A percentile compares a stretch with the other conserved stretches of the same genome.
Conservation (phyloP, 768 basidiomycete species). For the Pleurotus tuoliensis region DNA sequence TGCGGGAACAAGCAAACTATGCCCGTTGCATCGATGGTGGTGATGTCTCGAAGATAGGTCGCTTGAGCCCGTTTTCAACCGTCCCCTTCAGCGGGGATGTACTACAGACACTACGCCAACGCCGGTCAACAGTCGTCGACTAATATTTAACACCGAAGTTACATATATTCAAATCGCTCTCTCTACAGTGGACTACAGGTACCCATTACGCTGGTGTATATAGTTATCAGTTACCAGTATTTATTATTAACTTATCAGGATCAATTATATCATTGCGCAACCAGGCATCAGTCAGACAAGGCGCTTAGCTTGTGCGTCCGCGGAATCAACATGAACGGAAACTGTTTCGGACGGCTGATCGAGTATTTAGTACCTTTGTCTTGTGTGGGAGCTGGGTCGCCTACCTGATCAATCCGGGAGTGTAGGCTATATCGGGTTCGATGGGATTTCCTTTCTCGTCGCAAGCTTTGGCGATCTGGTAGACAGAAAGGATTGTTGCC, state of each 20-base stretch:
- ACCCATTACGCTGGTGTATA: neutral
- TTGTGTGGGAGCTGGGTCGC: neutral
- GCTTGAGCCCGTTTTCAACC: neutral
- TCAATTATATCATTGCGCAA: neutral
- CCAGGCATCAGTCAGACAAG: neutral
- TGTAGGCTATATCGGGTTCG: slow-evolving; percentile 29
- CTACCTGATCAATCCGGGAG: slow-evolving; percentile 31
- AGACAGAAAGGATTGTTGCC: slow-evolving; percentile 35
- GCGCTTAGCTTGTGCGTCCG: slow-evolving; percentile 15
- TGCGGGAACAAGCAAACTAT: slow-evolving; percentile 1
- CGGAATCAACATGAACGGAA: slow-evolving; percentile 31
- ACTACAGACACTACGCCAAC: neutral
- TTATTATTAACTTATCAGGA: neutral
- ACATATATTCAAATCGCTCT: neutral
- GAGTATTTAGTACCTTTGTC: too few relatives aligned
- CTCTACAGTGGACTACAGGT: neutral
- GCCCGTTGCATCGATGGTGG: neutral
- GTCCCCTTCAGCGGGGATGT: neutral
- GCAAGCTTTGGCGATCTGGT: slow-evolving; percentile 33
- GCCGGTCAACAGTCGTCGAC: neutral
- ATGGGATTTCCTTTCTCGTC: slow-evolving; percentile 33
- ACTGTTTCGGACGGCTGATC: slow-evolving; percentile 37
- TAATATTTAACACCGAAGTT: neutral
- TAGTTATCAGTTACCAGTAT: neutral
- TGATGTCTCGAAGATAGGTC: neutral